A percentile compares a stretch with the other conserved stretches of the same genome.
phyloP scores from a whole-genome alignment of 768 basidiomycete genomes.

The Lactarius pseudohatsudake region DNA sequence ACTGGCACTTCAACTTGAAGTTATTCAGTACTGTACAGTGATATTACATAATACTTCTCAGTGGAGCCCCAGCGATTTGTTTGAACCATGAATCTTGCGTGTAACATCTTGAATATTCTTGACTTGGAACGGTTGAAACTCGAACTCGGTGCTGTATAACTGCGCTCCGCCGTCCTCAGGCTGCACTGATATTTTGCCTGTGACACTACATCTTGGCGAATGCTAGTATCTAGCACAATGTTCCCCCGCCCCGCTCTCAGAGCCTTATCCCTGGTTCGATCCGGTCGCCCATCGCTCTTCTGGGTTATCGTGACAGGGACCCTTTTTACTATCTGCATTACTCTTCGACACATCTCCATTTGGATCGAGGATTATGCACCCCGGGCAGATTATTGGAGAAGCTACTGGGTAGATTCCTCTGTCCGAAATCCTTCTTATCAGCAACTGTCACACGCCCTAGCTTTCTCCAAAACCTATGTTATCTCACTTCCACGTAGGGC shows the following conservation, averaged over 20 bases:
- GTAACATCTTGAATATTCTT: neutral
- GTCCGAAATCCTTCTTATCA: neutral
- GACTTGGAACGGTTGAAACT: neutral
- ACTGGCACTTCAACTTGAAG: no score
- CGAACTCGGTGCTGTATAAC: neutral
- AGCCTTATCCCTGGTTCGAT: neutral
- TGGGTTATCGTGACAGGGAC: slow-evolving; percentile 2
- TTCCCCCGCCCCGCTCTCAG: neutral
- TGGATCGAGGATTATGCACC: neutral
- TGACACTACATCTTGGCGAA: neutral
- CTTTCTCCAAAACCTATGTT: slow-evolving; percentile 45
- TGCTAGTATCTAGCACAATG: neutral
- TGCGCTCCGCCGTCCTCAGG: neutral
- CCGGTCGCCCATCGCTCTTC: neutral
- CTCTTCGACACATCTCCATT: slow-evolving; percentile 9
- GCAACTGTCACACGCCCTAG: neutral
- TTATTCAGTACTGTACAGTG: no score
- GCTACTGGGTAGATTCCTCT: neutral
- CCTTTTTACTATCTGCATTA: slow-evolving; percentile 1
- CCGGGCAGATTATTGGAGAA: neutral
- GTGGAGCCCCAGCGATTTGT: neutral
- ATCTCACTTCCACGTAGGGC: slow-evolving; percentile 56
- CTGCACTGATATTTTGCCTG: neutral
- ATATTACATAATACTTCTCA: neutral
- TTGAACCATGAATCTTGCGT: no score